Conservation (phyloP, 2,329 filamentous ascomycete species). For the Achaetomium macrosporum region DNA sequence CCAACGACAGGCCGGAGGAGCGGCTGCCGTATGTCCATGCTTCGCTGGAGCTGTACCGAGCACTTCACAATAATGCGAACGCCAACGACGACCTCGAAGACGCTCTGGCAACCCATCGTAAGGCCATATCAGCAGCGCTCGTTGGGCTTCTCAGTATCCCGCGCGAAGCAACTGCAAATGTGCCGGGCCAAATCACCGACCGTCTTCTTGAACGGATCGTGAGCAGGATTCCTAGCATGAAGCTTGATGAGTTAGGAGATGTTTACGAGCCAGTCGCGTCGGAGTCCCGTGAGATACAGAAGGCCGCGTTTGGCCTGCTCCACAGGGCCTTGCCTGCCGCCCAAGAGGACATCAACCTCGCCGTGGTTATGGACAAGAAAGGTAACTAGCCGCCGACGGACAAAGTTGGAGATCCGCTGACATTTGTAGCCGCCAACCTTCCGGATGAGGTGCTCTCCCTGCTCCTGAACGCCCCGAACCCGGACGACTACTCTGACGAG, state of each 20-base stretch:
- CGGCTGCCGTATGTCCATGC: constrained; percentile 61
- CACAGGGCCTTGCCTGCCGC: constrained; percentile 70
- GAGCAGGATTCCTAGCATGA: constrained; percentile 54
- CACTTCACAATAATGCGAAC: constrained; percentile 59
- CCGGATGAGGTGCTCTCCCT: constrained; percentile 82
- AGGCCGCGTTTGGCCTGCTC: constrained; percentile 72
- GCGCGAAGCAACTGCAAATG: constrained; percentile 40
- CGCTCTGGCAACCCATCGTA: constrained; percentile 57
- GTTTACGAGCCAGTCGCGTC: constrained; percentile 73
- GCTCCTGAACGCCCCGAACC: constrained; percentile 68
- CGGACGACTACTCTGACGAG: constrained; percentile 61
- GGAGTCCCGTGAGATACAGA: constrained; percentile 68
- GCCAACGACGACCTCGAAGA: constrained; percentile 84
- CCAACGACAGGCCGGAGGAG: constrained; percentile 38
- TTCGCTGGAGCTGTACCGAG: constrained; percentile 64
- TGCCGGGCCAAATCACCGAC: constrained; percentile 71
- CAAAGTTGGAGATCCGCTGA: constrained; percentile 2
- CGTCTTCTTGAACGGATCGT: constrained; percentile 66
- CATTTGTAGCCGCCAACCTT: constrained; percentile 52
- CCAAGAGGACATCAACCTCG: constrained; percentile 78
- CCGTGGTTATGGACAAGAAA: constrained; percentile 65
- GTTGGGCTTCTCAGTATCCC: constrained; percentile 56
- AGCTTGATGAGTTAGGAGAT: constrained; percentile 58
- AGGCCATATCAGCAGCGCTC: constrained; percentile 50
- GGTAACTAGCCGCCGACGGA: constrained; percentile 29